Conservation (phyloP, 768 basidiomycete species). For the Mycena indigotica region DNA sequence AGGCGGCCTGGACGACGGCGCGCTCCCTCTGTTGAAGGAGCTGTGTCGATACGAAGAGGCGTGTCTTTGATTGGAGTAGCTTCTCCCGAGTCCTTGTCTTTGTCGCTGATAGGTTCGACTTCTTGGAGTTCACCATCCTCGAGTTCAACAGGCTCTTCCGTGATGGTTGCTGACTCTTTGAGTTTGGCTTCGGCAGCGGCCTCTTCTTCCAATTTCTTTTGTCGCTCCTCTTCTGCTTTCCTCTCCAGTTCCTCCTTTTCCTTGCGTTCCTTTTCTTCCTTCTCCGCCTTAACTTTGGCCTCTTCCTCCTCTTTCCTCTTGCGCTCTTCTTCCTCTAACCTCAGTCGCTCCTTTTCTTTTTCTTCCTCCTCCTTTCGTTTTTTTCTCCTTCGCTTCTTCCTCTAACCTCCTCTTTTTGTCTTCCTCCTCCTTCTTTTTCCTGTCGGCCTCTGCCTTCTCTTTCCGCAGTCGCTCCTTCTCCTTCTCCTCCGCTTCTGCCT, state of each 20-base stretch:
- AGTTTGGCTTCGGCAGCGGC: constrained; percentile 55
- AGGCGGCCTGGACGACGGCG: constrained; percentile 72
- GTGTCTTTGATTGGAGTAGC: constrained; percentile 36
- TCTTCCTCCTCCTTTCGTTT: constrained; percentile 20
- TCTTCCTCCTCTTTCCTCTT: constrained; percentile 45
- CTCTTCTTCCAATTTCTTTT: constrained; percentile 20
- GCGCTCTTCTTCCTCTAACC: constrained; percentile 42
- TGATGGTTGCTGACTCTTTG: constrained; percentile 34
- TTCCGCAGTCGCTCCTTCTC: constrained; percentile 43
- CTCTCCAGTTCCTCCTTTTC: constrained; percentile 31
- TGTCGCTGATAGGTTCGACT: constrained; percentile 26
- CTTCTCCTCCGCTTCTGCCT: constrained; percentile 47
- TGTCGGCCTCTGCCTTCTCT: constrained; percentile 36
- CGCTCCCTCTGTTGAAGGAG: constrained; percentile 40
- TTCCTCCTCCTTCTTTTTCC: constrained; percentile 32
- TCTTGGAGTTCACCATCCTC: constrained; percentile 46
- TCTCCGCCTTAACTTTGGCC: constrained; percentile 38
- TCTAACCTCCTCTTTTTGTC: constrained; percentile 34
- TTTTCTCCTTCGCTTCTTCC: constrained; percentile 17
- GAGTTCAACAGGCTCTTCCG: constrained; percentile 27
- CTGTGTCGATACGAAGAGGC: constrained; percentile 66
- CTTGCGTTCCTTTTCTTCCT: constrained; percentile 34
- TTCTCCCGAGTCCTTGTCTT: constrained; percentile 45
- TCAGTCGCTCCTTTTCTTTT: constrained; percentile 30
- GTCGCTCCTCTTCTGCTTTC: constrained; percentile 31